These are phyloP conservation scores for Sphagnum tenellum DNA, from an alignment of 225 moss, liverwort and hornwort genomes.

Conservation along the genomic window DNA sequence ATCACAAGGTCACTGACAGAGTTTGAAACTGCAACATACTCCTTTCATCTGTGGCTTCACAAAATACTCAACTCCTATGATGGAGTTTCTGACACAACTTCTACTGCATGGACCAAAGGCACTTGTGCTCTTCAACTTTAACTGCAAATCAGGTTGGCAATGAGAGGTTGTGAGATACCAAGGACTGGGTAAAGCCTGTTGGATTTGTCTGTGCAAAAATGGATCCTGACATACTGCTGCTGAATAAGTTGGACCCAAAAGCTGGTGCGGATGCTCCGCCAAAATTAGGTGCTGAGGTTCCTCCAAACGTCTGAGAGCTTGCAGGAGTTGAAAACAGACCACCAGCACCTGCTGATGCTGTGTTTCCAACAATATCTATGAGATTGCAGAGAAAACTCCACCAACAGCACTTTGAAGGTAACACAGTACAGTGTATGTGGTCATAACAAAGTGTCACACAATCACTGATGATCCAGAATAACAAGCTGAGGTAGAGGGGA, in stretches of 20 bases:
- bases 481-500: constrained; percentile 34
- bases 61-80: no score
- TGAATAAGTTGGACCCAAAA: constrained; percentile 68
- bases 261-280: constrained; percentile 28
- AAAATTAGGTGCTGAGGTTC: constrained; percentile 24
- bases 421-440: no score
- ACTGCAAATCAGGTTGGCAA: no score
- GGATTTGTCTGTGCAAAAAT: constrained; percentile 62
- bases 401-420: no score
- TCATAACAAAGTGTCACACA: no score
- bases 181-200: constrained; percentile 54
- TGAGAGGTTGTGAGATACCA: constrained; percentile 20
- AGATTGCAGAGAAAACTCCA: no score
- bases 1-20: no score
- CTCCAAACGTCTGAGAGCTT: constrained; percentile 19
- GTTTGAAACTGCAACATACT: no score
- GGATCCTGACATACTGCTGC: constrained; percentile 43
- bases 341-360: constrained; percentile 23
- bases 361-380: constrained; percentile 16
- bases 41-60: no score
- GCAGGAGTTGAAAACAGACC: constrained; percentile 42
- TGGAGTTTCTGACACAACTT: no score
- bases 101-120: no score
- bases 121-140: no score
- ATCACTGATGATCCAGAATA: constrained; percentile 15